Evolutionary conservation across 108 stramenopile species (phyloP).

Genomic region (Schizochytrium sp.): DNA sequence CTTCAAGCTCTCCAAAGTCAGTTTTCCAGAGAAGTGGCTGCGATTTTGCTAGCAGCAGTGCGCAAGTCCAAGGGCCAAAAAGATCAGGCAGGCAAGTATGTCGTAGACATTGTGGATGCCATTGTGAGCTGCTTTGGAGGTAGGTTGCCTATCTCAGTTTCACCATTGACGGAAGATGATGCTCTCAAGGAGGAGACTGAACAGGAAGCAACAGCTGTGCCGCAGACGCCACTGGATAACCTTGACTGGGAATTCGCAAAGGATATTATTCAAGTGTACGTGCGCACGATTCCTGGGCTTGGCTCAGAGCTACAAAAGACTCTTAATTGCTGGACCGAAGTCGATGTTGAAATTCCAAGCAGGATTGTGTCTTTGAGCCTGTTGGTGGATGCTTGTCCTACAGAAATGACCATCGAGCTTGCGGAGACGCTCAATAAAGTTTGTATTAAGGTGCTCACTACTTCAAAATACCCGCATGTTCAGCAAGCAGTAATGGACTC

Average conservation of each 20-base stretch:
- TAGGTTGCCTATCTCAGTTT: too few species aligned
- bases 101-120: not conserved
- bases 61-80: not conserved
- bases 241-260: not conserved
- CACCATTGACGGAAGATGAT: too few species aligned
- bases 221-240: not conserved
- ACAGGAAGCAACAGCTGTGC: not conserved
- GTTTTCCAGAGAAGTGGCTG: not conserved
- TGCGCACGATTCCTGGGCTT: too few species aligned
- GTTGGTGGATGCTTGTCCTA: too few species aligned
- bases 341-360: too few species aligned
- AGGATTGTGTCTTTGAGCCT: too few species aligned
- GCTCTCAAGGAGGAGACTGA: too few species aligned
- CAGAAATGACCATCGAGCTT: too few species aligned
- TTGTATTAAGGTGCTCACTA: not conserved
- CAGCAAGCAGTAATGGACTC: conserved; percentile 18
- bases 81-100: not conserved
- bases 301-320: too few species aligned
- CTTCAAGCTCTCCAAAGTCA: not conserved
- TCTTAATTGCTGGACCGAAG: too few species aligned
- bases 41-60: not conserved
- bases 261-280: not conserved
- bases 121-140: not conserved
- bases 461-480: not conserved
- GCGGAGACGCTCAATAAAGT: too few species aligned